These are phyloP conservation scores for Periconia sp. DNA, from an alignment of 2,329 filamentous ascomycete species.

Conservation along the genomic window DNA sequence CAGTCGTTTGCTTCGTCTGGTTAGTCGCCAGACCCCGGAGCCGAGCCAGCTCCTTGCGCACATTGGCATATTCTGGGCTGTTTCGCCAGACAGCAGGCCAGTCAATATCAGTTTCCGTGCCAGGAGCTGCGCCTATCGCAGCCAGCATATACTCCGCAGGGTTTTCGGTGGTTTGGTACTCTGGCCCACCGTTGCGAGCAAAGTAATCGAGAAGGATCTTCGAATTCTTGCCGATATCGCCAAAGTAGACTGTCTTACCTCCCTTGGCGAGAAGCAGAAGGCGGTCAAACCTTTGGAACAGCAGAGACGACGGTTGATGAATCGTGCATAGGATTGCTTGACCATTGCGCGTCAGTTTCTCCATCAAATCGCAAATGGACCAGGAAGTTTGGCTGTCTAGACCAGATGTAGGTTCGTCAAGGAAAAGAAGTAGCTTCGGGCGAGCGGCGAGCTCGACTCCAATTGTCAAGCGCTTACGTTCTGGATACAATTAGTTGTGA, in stretches of 20 bases:
- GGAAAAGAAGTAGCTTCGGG: constrained; percentile 83
- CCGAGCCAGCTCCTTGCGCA: constrained; percentile 47
- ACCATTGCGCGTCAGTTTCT: constrained; percentile 85
- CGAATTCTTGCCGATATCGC: constrained; percentile 73
- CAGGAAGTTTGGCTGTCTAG: constrained; percentile 91
- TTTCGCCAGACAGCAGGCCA: constrained; percentile 54
- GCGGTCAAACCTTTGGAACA: constrained; percentile 88
- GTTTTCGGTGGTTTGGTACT: constrained; percentile 69
- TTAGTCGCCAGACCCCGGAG: not conserved
- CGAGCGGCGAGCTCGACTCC: constrained; percentile 93
- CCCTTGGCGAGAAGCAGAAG: constrained; percentile 76
- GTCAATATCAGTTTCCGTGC: constrained; percentile 52
- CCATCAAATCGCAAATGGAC: constrained; percentile 84
- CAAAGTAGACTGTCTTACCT: constrained; percentile 79
- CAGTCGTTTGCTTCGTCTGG: constrained; percentile 39
- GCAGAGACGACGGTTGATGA: constrained; percentile 89
- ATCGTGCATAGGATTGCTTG: constrained; percentile 89
- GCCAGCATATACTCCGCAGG: constrained; percentile 79
- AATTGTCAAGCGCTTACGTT: constrained; percentile 79
- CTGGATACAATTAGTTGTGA: not conserved
- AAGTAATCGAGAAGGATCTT: constrained; percentile 72
- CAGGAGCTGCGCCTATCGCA: constrained; percentile 57
- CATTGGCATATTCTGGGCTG: constrained; percentile 48
- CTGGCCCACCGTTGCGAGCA: constrained; percentile 66
- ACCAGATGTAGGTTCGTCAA: constrained; percentile 93